Evolutionary conservation across 179 eudicot species (phyloP).

Genomic region (Gypsophila paniculata): DNA sequence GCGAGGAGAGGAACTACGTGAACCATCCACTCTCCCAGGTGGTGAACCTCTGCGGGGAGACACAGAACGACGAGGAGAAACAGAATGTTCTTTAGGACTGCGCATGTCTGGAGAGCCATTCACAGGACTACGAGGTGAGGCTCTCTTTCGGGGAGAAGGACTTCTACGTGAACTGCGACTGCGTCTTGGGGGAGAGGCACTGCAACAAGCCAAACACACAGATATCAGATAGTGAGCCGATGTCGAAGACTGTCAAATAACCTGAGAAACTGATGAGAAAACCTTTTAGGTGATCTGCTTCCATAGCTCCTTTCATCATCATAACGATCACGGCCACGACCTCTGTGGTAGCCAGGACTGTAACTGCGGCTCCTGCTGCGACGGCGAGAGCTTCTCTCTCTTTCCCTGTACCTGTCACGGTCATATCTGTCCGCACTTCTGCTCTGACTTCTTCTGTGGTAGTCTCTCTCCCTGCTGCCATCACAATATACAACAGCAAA

Average conservation of each 20-base stretch:
- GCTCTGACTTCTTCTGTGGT: slow-evolving; percentile 32
- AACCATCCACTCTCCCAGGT: slow-evolving; percentile 12
- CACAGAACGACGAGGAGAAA: slow-evolving; percentile 22
- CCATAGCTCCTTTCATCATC: slow-evolving; percentile 31
- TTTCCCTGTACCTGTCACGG: slow-evolving; percentile 37
- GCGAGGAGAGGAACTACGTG: slow-evolving; percentile 33
- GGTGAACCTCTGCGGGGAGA: slow-evolving; percentile 26
- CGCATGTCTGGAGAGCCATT: slow-evolving; percentile 28
- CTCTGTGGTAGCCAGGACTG: slow-evolving; percentile 29
- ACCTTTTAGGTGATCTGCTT: slow-evolving; percentile 34
- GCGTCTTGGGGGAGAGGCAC: slow-evolving; percentile 35
- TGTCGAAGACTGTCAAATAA: not conserved
- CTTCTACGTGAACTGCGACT: slow-evolving; percentile 29
- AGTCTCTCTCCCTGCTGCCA: slow-evolving; percentile 30
- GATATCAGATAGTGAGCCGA: not conserved
- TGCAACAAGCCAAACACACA: slow-evolving; percentile 18
- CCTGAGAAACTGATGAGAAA: not conserved
- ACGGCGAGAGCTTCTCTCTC: slow-evolving; percentile 33
- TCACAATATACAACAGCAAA: slow-evolving; percentile 22
- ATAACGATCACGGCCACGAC: slow-evolving; percentile 35
- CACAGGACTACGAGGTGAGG: slow-evolving; percentile 30
- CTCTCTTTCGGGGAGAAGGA: slow-evolving; percentile 29
- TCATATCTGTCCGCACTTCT: slow-evolving; percentile 40
- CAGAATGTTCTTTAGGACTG: slow-evolving; percentile 18
- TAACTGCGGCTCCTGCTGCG: slow-evolving; percentile 42